A percentile compares a stretch with the other conserved stretches of the same genome.
Evolutionary conservation across 2,329 filamentous ascomycete genomes (phyloP).

Genomic region (Bisporella sp.): DNA sequence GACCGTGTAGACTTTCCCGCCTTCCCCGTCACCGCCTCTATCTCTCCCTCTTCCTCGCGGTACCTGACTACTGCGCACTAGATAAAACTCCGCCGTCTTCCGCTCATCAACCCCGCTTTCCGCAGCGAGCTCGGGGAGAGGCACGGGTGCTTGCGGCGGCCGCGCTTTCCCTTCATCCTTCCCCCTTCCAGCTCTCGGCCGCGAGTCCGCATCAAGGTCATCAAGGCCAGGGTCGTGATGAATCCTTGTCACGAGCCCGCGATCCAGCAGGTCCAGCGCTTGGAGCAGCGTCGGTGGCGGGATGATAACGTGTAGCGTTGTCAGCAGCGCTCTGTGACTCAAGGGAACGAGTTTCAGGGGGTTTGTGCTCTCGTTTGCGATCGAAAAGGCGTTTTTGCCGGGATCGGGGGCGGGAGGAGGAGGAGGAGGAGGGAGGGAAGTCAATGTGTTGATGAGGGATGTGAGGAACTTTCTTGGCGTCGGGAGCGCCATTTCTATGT

Average conservation of each 20-base stretch:
- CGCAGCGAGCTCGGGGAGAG: not conserved
- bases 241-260: constrained; percentile 59
- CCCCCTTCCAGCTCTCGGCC: constrained; percentile 2
- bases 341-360: constrained; percentile 15
- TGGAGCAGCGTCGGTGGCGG: constrained; percentile 68
- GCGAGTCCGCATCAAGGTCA: not conserved
- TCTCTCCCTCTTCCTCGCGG: constrained; percentile 28
- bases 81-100: constrained; percentile 9
- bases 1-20: constrained; percentile 55
- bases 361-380: constrained; percentile 4
- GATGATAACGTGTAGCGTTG: constrained; percentile 68
- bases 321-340: constrained; percentile 37
- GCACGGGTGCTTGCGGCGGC: constrained; percentile 12
- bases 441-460: constrained; percentile 21
- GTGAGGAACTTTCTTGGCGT: constrained; percentile 22
- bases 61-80: constrained; percentile 23
- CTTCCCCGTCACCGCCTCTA: constrained; percentile 19
- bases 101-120: not conserved
- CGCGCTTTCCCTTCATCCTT: not conserved
- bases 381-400: constrained; percentile 1
- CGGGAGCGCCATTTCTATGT: constrained; percentile 12
- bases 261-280: constrained; percentile 81
- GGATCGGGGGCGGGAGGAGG: not conserved
- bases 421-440: constrained; percentile 1
- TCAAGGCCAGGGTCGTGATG: constrained; percentile 12